Base-by-base conservation (phyloP, 768 basidiomycete species). In the Termitomyces sp. region DNA sequence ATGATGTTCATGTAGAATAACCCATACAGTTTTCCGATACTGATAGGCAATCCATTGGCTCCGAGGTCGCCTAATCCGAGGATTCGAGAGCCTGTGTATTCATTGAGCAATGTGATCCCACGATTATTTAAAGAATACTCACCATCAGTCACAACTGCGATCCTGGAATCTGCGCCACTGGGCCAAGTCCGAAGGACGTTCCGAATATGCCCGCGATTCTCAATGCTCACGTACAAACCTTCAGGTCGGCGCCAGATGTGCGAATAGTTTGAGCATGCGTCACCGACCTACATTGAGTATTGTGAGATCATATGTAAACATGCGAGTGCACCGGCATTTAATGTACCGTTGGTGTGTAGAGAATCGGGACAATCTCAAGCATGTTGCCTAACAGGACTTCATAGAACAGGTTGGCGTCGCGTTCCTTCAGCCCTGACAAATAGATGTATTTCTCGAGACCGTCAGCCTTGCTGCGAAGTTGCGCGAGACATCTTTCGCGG, bases 91-190 rank as follows among this genome's bases (percentile, higher is more conserved):
- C 82, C 87, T 76, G 44, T 5, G 18, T 25, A 38, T 47, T 15
- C n/a, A 23, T 25, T 41, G 46, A 48, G 51, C n/a, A n/a, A 50
- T 5, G 4, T 3, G 22, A 59, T 40, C 43, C 36, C 36, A 47
- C 32, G 29, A n/a, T 25, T 47, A 62, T 52, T 72, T 5, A 12
- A 68, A 68, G 59, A 12, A 35, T 42, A 53, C 54, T 39, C 59
- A 70, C 89, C 89, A 64, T 91, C 89, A 6, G 89, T 91, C 52
- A 91, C 88, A 56, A 91, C 89, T 38, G 84, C 78, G 62, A 91
- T 89, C 39, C 85, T 79, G 3, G 81, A 66, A 11, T 72, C 69
- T 48, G 70, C 59, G 36, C 66, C 67, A 38, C 70, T 66, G 22
- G 80, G 76, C 80, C 83, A 86, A 25, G 75, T 70, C 9, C 73